Percentiles rank a stretch among this genome's conserved stretches.
Conservation (phyloP, 768 basidiomycete genomes). For the Termitomyces sp. region DNA sequence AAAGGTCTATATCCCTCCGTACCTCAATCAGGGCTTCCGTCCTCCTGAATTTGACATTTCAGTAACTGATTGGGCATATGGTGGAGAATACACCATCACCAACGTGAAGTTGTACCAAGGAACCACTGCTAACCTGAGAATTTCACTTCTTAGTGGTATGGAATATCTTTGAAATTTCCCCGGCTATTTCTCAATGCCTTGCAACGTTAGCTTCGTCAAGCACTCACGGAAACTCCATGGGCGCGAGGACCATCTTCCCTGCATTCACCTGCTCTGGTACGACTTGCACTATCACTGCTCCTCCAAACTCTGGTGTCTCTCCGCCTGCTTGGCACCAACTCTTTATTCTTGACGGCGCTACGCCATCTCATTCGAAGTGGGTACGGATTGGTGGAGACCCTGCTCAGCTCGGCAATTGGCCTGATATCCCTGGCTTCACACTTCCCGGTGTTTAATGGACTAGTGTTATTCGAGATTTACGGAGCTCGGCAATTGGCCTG, state of each 20-base stretch:
- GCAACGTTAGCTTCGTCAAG: constrained; percentile 56
- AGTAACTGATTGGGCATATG: constrained; percentile 61
- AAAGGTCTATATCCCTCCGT: constrained; percentile 82
- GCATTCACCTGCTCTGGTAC: constrained; percentile 65
- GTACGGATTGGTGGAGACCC: constrained; percentile 82
- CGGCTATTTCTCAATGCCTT: constrained; percentile 7
- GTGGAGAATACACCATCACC: constrained; percentile 49
- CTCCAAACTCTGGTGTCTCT: constrained; percentile 62
- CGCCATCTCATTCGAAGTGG: constrained; percentile 72
- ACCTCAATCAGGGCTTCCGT: constrained; percentile 58
- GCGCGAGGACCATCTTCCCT: constrained; percentile 69
- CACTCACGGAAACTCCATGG: constrained; percentile 78
- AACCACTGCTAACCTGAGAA: constrained; percentile 39
- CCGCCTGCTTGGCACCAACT: constrained; percentile 79
- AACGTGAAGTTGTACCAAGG: constrained; percentile 44
- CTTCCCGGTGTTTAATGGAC: constrained; percentile 50
- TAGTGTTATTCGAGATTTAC: constrained; percentile 12
- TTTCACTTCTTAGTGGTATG: constrained; percentile 66
- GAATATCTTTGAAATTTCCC: background rate
- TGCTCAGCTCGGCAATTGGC: constrained; percentile 68
- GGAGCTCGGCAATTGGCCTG: constrained; percentile 74
- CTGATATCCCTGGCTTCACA: constrained; percentile 63
- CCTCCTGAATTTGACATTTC: constrained; percentile 63
- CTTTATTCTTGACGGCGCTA: constrained; percentile 75
- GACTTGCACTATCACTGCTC: constrained; percentile 74